Percentiles rank a stretch among this genome's conserved stretches.
These are phyloP conservation scores for Hyaloscypha finlandica DNA, from an alignment of 495 filamentous ascomycete genomes.

Conservation along the genomic window DNA sequence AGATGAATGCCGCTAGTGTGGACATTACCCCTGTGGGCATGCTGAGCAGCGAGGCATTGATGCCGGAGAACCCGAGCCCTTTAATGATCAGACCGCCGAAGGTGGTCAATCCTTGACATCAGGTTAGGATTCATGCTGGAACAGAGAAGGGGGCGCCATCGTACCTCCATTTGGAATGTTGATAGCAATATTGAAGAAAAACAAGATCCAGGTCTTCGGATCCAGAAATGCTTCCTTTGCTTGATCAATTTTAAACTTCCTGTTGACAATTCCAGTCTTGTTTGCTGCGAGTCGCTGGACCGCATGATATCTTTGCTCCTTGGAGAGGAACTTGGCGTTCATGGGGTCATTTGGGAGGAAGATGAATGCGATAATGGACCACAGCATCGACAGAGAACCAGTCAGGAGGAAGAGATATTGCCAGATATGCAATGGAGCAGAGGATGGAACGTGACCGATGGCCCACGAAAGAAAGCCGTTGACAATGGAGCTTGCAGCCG, in stretches of 20 bases:
- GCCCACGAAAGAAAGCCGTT: conserved; percentile 29
- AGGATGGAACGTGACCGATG: conserved; percentile 10
- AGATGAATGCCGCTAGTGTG: not conserved
- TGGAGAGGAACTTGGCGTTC: conserved; percentile 64
- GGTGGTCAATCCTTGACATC: conserved; percentile 48
- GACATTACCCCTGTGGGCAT: conserved; percentile 17
- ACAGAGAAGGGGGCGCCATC: not conserved
- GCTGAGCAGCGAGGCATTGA: conserved; percentile 39
- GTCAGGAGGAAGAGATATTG: conserved; percentile 60
- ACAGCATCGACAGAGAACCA: conserved; percentile 57
- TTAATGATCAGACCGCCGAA: conserved; percentile 67
- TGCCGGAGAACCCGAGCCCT: conserved; percentile 54
- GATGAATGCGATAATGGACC: conserved; percentile 61
- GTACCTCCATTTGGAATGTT: conserved; percentile 4
- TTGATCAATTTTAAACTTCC: conserved; percentile 67
- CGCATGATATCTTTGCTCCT: conserved; percentile 58
- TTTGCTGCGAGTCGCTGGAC: conserved; percentile 65
- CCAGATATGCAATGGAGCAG: conserved; percentile 1
- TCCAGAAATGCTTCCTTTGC: conserved; percentile 59
- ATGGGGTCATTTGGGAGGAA: conserved; percentile 69
- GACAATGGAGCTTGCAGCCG: conserved; percentile 30
- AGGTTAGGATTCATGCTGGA: not conserved
- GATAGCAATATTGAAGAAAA: conserved; percentile 30
- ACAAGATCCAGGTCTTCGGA: conserved; percentile 53
- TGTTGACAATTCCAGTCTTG: conserved; percentile 70